These are phyloP conservation scores for Fusarium sp. DNA, from an alignment of 2,329 filamentous ascomycete species.

Conservation along the genomic window DNA sequence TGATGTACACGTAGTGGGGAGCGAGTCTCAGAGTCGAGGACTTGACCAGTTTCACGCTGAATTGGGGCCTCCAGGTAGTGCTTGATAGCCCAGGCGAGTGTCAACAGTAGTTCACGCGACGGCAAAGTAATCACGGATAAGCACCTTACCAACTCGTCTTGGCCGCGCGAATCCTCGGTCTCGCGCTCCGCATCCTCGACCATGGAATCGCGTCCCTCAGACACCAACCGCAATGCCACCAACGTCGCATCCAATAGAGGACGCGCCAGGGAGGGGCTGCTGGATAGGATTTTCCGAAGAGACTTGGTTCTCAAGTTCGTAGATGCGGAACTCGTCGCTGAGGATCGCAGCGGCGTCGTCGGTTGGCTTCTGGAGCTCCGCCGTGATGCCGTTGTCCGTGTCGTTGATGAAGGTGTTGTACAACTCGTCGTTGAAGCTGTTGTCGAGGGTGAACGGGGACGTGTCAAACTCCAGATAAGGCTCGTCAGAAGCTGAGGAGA, in stretches of 20 bases:
- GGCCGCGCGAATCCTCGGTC: slow-evolving; percentile 50
- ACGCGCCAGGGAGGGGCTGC: slow-evolving; percentile 79
- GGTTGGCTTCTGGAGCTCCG: slow-evolving; percentile 60
- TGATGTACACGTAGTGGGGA: slow-evolving; percentile 27
- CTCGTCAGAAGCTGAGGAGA: slow-evolving; percentile 71
- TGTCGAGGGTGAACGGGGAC: slow-evolving; percentile 58
- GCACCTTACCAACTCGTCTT: slow-evolving; percentile 50
- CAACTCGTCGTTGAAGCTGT: slow-evolving; percentile 59
- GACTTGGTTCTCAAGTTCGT: slow-evolving; percentile 68
- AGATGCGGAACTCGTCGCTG: slow-evolving; percentile 61
- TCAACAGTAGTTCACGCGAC: slow-evolving; percentile 58
- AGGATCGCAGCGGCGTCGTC: slow-evolving; percentile 62
- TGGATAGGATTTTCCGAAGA: slow-evolving; percentile 73
- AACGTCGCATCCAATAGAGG: slow-evolving; percentile 78
- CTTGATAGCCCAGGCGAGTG: slow-evolving; percentile 56
- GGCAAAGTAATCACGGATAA: slow-evolving; percentile 52
- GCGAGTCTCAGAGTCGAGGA: slow-evolving; percentile 40
- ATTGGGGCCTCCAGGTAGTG: slow-evolving; percentile 50
- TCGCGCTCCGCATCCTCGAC: slow-evolving; percentile 51
- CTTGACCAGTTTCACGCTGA: slow-evolving; percentile 29
- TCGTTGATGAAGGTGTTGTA: slow-evolving; percentile 65
- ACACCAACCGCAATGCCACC: slow-evolving; percentile 76
- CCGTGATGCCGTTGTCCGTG: slow-evolving; percentile 56
- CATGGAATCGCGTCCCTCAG: slow-evolving; percentile 63
- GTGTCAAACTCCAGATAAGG: slow-evolving; percentile 73